Evolutionary conservation across 2,329 filamentous ascomycete species (phyloP), one percentile per base, ranked within the genome.

Genomic region (Stachybotrys chlorohalonatus): DNA sequence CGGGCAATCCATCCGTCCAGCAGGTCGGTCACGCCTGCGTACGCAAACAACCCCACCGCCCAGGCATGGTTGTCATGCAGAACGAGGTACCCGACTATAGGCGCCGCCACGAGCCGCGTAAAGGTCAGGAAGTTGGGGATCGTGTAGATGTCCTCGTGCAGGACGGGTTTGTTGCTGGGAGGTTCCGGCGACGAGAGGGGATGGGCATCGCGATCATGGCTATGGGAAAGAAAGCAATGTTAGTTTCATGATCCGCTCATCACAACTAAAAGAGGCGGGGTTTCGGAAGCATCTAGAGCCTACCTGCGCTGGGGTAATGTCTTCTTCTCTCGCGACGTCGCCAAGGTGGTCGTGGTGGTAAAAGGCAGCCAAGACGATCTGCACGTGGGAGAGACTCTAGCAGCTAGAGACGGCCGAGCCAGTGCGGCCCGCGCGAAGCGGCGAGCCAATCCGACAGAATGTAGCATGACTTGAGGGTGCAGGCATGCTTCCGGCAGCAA

Each of bases 1-100:
- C 94, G 83, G 31, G 94, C 94, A 63, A 99, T 94, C 80, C 87
- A 97, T 55, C 94, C 94, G 68, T 99, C 94, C 3, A 97, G 80
- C 7, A 96, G 77, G 67, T 99, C 94, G 0, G 93, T 96, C 62
- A 96, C 77, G 50, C 90, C 91, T 3, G 94, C 93, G 68, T 96
- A 96, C 52, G 85, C 85, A 68, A 99, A 95, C n/a, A 99, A 78
- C 2, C 84, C 84, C 7, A 96, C 76, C 0, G 94, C 91, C 73
- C 84, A 85, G 36, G 81, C 78, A 67, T 95, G 87, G 48, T 91
- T 81, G 66, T 94, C 87, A 62, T 95, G 82, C 3, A 97, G 78
- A 55, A 99, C 86, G 24, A 94, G 83, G 68, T 96, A 97, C 54
- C 93, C 94, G 50, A 96, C 84, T 32, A 88, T 77, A 0, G 94